Base-by-base conservation (phyloP, 2,329 filamentous ascomycete species). In the Phyllachora maydis region DNA sequence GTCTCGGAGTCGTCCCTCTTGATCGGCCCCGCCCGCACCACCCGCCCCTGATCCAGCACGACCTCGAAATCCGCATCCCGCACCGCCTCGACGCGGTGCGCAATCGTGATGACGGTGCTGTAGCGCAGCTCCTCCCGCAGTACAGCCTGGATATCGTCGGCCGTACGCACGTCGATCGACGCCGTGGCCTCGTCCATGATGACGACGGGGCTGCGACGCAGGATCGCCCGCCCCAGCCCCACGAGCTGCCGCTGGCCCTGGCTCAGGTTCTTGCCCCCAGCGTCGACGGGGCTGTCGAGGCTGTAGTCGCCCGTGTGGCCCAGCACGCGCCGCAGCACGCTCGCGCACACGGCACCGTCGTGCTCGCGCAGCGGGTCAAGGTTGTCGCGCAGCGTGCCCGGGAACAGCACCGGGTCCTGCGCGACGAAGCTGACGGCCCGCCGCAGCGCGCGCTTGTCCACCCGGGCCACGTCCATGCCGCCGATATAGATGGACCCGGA, bases 161-260 rank as follows among this genome's bases (percentile, higher is more conserved):
- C 66, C 1, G 67, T 72, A 26, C 49, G 52, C 22, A 56, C 54
- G 27, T 72, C 67, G 23, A 72, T 68, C 1, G 59, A 65, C 3
- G 66, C 65, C 4, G 67, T 72, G 3, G 66, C 67, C 42, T 72
- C 66, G 29, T 72, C 66, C n/a, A 69, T 40, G 14, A 72, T 58
- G 9, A 72, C 57, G 11, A 72, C 49, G 3, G 65, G 64, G 22
- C 62, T 67, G 4, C 59, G 49, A 2, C 66, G 46, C n/a, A 70
- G 46, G 1, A 72, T 58, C 0, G 66, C 66, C 4, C 66, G 48
- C 0, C 58, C 62, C 9, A 72, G 60, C 5, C 63, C 63, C 1
- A 72, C 54, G 4, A 72, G 54, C 35, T 72, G 66, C 3, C 66
- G 50, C 37, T 72, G 65, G 1, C 65, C 65, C 33, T 71, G 66